A percentile compares a stretch with the other conserved stretches of the same genome.
phyloP scores from a whole-genome alignment of 176 grass and related monocot species.

The Sorghum bicolor region Sorghum_bicolor_NCBIv3 NC_012876.2:60880001-60880500 shows the following conservation, averaged over 20 bases:
- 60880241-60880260: background rate
- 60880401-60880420: conserved; percentile 27
- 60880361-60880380: background rate
- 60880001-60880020: background rate
- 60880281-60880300: background rate
- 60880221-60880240: background rate
- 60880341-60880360: background rate
- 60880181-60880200: background rate
- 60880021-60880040: background rate
- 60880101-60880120: background rate
- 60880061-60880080: background rate
- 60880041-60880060: background rate
- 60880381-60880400: background rate
- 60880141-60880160: background rate
- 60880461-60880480: conserved; percentile 14
- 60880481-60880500: background rate
- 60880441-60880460: conserved; percentile 19
- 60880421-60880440: background rate
- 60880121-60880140: background rate
- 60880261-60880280: background rate
- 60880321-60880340: background rate
- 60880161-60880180: background rate
- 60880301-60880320: background rate
- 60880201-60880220: background rate
- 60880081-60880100: background rate